These are phyloP conservation scores for Amphirosellinia nigrospora DNA, from an alignment of 495 filamentous ascomycete species.

Conservation along the genomic window DNA sequence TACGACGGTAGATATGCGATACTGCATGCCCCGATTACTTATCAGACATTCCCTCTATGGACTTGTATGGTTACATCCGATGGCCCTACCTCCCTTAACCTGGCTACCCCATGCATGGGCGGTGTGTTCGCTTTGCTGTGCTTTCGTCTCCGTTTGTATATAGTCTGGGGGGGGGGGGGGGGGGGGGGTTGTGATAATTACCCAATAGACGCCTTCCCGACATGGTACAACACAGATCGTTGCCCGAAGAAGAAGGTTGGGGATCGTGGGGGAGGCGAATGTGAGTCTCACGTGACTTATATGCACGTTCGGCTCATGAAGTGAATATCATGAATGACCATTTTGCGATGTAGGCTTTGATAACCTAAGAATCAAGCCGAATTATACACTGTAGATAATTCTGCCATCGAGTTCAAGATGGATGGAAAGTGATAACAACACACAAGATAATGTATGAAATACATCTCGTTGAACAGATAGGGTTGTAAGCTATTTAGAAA, in stretches of 20 bases:
- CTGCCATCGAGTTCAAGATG: background rate
- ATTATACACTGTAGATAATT: background rate
- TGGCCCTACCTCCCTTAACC: background rate
- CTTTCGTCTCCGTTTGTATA: background rate
- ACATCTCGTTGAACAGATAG: background rate
- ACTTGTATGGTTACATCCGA: background rate
- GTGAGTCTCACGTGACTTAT: conserved; percentile 5
- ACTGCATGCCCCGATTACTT: background rate
- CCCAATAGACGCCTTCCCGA: background rate
- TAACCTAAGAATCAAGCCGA: background rate
- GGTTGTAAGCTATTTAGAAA: background rate
- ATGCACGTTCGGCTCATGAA: background rate
- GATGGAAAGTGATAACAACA: background rate
- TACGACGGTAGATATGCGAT: background rate
- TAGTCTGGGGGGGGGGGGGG: background rate
- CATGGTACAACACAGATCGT: conserved; percentile 6
- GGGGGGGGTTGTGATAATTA: background rate
- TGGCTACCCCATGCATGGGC: background rate
- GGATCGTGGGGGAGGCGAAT: background rate
- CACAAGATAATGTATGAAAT: background rate
- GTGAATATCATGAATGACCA: background rate
- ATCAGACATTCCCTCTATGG: background rate
- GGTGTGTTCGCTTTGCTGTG: background rate
- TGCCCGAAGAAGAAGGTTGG: conserved; percentile 6
- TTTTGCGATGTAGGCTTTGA: too few species aligned